These are phyloP conservation scores for Naganishia cerealis DNA, from an alignment of 1,284 basidiomycete species.

Conservation along the genomic window DNA sequence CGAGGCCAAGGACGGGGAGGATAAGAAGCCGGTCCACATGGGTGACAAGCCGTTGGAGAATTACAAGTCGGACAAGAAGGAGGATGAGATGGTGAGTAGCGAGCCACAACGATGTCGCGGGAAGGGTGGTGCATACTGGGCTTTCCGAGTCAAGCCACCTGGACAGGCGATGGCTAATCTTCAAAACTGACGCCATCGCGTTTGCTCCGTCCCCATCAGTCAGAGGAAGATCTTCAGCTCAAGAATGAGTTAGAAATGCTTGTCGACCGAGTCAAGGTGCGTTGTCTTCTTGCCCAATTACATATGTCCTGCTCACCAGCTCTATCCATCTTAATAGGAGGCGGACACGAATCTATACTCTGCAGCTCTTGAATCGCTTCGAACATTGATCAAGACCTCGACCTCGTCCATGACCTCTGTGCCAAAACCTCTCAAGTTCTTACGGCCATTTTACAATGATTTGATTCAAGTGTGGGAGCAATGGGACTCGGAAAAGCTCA, in stretches of 20 bases:
- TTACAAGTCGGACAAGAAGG: conserved; percentile 61
- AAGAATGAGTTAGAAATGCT: conserved; percentile 97
- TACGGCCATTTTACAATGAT: conserved; percentile 89
- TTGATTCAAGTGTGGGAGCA: conserved; percentile 77
- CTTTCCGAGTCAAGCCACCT: too few species aligned
- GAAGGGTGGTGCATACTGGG: conserved; percentile 10
- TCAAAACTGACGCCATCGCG: neutral
- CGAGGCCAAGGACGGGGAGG: conserved; percentile 53
- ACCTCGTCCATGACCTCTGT: conserved; percentile 99
- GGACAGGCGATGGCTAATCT: neutral
- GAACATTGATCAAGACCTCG: conserved; percentile 90
- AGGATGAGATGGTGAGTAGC: conserved; percentile 74
- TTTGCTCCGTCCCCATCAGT: conserved; percentile 57
- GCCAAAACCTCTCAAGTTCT: conserved; percentile 97
- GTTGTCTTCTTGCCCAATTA: conserved; percentile 34
- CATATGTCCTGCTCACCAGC: neutral
- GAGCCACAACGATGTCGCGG: neutral
- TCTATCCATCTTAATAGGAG: conserved; percentile 64
- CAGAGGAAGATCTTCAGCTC: conserved; percentile 92
- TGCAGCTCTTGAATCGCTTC: conserved; percentile 88
- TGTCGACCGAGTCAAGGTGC: conserved; percentile 85
- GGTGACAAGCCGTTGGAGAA: conserved; percentile 35
- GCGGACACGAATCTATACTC: conserved; percentile 77
- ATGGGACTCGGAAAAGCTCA: conserved; percentile 64
- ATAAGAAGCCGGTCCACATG: conserved; percentile 38